A percentile compares a stretch with the other conserved stretches of the same genome.
Evolutionary conservation across 192 early-diverging fungal genomes (phyloP).

Genomic region (Ambispora gerdemannii): DNA sequence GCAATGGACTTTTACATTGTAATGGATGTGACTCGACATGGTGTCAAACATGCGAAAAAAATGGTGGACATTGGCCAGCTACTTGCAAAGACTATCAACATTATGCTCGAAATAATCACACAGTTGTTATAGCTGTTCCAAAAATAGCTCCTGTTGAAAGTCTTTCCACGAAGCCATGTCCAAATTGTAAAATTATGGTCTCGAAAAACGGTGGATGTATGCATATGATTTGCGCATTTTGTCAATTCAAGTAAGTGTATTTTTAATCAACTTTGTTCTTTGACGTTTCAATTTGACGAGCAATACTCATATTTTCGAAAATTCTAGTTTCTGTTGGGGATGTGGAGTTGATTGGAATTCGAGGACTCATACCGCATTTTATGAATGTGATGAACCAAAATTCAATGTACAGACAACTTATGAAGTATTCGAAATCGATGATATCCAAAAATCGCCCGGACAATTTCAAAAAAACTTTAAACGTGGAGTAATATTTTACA

Average conservation of each 20-base stretch:
- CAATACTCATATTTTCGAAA: background rate
- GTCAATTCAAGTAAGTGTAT: background rate
- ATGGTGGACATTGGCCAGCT: slow-evolving; percentile 26
- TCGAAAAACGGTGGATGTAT: slow-evolving; percentile 26
- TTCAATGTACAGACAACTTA: background rate
- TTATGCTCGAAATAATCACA: slow-evolving; percentile 1
- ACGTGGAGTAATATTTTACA: background rate
- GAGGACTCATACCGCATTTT: background rate
- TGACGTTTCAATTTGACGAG: background rate
- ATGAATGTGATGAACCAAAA: background rate
- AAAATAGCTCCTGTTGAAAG: background rate
- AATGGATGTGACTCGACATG: slow-evolving; percentile 11
- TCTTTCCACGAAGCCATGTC: slow-evolving; percentile 18
- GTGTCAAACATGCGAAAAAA: slow-evolving; percentile 2
- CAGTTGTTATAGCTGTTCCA: background rate
- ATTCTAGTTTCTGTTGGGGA: background rate
- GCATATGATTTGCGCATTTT: slow-evolving; percentile 20
- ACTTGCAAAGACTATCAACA: slow-evolving; percentile 22
- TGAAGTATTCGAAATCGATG: slow-evolving; percentile 1
- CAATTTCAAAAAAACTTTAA: slow-evolving; percentile 11
- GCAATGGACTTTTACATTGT: background rate
- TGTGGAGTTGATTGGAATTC: background rate
- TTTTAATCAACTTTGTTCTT: background rate
- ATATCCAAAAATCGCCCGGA: slow-evolving; percentile 3
- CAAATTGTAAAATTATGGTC: slow-evolving; percentile 24